A percentile compares a stretch with the other conserved stretches of the same genome.
These are phyloP conservation scores for Pythium dissotocum DNA, from an alignment of 352 stramenopile species.

Conservation along the genomic window DNA sequence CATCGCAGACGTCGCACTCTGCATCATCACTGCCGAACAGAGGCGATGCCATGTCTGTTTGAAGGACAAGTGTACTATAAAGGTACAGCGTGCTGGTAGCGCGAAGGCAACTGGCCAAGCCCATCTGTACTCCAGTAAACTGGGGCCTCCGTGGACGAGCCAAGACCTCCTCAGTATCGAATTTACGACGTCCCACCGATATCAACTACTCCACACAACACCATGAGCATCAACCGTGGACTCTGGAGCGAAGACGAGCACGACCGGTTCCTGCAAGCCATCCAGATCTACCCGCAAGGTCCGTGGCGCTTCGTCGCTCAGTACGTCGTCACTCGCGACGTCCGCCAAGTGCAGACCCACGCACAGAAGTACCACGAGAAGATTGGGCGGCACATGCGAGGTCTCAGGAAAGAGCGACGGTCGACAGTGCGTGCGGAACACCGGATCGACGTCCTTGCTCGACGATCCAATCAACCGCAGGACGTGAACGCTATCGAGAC, in stretches of 20 bases:
- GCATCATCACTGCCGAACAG: too few species aligned
- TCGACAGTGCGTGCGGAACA: not conserved
- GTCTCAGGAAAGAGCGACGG: slow-evolving; percentile 40
- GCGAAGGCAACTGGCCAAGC: too few species aligned
- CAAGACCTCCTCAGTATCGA: not conserved
- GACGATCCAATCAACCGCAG: too few species aligned
- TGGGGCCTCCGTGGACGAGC: not conserved
- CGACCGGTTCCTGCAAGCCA: slow-evolving; percentile 50
- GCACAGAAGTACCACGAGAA: slow-evolving; percentile 71
- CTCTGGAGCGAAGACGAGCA: slow-evolving; percentile 62
- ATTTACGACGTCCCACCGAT: not conserved
- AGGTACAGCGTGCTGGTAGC: too few species aligned
- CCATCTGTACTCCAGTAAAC: too few species aligned
- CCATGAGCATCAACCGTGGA: not conserved
- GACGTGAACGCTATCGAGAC: not conserved
- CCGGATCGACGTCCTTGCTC: not conserved
- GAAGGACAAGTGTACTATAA: too few species aligned
- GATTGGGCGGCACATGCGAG: slow-evolving; percentile 42
- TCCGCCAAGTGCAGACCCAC: slow-evolving; percentile 60
- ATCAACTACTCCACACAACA: not conserved
- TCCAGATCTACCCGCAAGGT: slow-evolving; percentile 50
- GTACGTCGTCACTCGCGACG: slow-evolving; percentile 47
- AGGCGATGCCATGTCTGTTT: too few species aligned
- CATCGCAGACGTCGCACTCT: too few species aligned
- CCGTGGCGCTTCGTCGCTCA: slow-evolving; percentile 51